Conservation (phyloP, 2,329 filamentous ascomycete species). For the Nemania sp. region DNA sequence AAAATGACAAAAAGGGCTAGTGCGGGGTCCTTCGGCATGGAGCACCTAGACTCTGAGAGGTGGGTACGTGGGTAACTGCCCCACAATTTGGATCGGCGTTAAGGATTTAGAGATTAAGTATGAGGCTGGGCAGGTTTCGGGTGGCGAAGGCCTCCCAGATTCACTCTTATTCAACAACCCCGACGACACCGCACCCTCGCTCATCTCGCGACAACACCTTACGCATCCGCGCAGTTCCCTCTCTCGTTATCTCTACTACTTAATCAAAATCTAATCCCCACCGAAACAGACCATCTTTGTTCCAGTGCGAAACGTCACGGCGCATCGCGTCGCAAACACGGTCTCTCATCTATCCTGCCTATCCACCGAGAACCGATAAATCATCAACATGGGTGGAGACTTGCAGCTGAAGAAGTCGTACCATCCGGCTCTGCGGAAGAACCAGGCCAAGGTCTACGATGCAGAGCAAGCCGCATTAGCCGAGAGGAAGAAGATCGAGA, state of each 20-base stretch:
- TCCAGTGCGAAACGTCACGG: background rate
- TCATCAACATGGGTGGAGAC: slow-evolving; percentile 75
- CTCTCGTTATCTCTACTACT: no score
- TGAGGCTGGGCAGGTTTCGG: slow-evolving; percentile 13
- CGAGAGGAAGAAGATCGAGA: slow-evolving; percentile 91
- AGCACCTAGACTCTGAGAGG: no score
- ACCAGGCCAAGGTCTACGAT: slow-evolving; percentile 87
- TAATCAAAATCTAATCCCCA: no score
- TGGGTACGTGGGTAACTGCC: background rate
- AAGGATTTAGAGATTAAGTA: background rate
- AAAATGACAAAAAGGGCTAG: slow-evolving; percentile 16
- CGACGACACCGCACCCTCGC: no score
- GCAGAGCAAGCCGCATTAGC: slow-evolving; percentile 77
- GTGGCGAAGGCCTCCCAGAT: slow-evolving; percentile 14
- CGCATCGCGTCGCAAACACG: slow-evolving; percentile 7
- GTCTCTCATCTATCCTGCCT: background rate
- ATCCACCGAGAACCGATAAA: slow-evolving; percentile 1
- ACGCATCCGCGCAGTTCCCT: background rate
- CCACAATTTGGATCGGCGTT: no score
- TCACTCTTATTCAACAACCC: background rate
- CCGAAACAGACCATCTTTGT: no score
- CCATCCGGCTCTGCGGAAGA: slow-evolving; percentile 88
- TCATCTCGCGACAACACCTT: background rate
- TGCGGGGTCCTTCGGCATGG: slow-evolving; percentile 21
- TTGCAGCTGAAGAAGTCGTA: slow-evolving; percentile 95